phyloP scores from a whole-genome alignment of 371 early-diverging fungal species.

The Saksenaea vasiformis region DNA sequence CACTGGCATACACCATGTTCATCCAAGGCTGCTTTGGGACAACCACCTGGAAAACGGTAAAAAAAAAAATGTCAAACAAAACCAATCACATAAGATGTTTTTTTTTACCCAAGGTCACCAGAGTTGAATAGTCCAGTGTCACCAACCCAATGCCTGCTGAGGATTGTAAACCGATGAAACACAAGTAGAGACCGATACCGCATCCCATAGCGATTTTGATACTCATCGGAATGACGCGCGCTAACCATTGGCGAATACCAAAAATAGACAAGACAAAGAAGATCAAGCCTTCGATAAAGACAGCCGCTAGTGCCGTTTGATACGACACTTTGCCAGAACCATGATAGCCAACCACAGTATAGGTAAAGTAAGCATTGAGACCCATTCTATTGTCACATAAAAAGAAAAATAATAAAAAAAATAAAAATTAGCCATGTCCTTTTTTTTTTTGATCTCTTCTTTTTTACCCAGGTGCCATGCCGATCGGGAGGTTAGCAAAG shows the following conservation, averaged over 20 bases:
- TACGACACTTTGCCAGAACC: slow-evolving; percentile 72
- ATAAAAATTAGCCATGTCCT: not conserved
- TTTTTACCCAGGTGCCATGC: slow-evolving; percentile 67
- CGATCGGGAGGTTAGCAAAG: slow-evolving; percentile 76
- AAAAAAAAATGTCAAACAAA: not conserved
- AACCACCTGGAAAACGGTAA: slow-evolving; percentile 39
- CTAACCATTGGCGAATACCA: slow-evolving; percentile 80
- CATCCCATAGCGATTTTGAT: slow-evolving; percentile 76
- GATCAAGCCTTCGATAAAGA: slow-evolving; percentile 79
- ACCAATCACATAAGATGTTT: not conserved
- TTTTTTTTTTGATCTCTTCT: not conserved
- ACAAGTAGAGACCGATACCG: slow-evolving; percentile 78
- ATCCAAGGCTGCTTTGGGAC: slow-evolving; percentile 55
- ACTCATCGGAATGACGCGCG: slow-evolving; percentile 69
- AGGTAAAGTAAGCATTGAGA: slow-evolving; percentile 80
- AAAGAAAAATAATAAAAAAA: not conserved
- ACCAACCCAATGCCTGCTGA: slow-evolving; percentile 81
- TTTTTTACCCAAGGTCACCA: slow-evolving; percentile 60
- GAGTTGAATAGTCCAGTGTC: slow-evolving; percentile 56
- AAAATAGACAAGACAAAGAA: slow-evolving; percentile 72
- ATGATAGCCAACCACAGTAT: slow-evolving; percentile 78
- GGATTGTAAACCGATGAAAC: slow-evolving; percentile 74
- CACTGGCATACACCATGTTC: slow-evolving; percentile 52
- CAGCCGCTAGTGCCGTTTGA: slow-evolving; percentile 73
- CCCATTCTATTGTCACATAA: slow-evolving; percentile 77